phyloP scores from a whole-genome alignment of 1,284 basidiomycete species.

The Agroathelia rolfsii region DNA sequence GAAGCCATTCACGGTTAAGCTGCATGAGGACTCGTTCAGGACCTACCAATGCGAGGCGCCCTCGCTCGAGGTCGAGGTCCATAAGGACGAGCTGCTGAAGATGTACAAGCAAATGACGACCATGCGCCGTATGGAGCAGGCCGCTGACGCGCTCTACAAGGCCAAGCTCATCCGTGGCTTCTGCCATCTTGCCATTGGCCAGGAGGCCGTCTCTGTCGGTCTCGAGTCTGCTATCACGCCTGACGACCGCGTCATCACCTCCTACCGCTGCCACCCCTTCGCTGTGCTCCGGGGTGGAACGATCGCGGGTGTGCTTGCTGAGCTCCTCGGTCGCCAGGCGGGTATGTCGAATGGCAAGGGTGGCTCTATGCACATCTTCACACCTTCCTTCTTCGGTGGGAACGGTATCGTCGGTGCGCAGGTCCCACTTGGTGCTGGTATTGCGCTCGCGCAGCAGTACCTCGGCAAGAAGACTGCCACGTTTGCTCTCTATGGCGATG shows the following conservation, averaged over 20 bases:
- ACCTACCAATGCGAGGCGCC: constrained; percentile 77
- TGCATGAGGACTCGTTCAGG: constrained; percentile 89
- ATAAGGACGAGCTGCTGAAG: constrained; percentile 77
- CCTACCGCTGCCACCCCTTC: constrained; percentile 97
- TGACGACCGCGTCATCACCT: constrained; percentile 90
- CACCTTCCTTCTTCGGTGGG: constrained; percentile 91
- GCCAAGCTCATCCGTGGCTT: constrained; percentile 93
- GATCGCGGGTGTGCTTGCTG: constrained; percentile 85
- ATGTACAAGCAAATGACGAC: constrained; percentile 92
- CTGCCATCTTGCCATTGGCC: constrained; percentile 97
- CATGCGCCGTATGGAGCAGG: constrained; percentile 97
- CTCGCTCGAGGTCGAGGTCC: constrained; percentile 71
- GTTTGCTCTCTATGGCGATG: constrained; percentile 96
- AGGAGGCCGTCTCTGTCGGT: constrained; percentile 97
- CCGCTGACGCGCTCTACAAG: constrained; percentile 86
- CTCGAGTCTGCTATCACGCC: constrained; percentile 81
- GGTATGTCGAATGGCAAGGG: constrained; percentile 98
- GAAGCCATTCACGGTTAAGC: constrained; percentile 71
- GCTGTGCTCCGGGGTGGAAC: constrained; percentile 91
- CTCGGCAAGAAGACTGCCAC: constrained; percentile 69
- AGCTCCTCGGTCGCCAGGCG: constrained; percentile 83
- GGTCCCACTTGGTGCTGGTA: constrained; percentile 90
- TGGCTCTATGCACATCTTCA: constrained; percentile 99
- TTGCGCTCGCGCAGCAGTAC: constrained; percentile 95
- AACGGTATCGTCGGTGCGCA: constrained; percentile 99